These are phyloP conservation scores for Fusarium sp. DNA, from an alignment of 2,329 filamentous ascomycete genomes.

Conservation along the genomic window DNA sequence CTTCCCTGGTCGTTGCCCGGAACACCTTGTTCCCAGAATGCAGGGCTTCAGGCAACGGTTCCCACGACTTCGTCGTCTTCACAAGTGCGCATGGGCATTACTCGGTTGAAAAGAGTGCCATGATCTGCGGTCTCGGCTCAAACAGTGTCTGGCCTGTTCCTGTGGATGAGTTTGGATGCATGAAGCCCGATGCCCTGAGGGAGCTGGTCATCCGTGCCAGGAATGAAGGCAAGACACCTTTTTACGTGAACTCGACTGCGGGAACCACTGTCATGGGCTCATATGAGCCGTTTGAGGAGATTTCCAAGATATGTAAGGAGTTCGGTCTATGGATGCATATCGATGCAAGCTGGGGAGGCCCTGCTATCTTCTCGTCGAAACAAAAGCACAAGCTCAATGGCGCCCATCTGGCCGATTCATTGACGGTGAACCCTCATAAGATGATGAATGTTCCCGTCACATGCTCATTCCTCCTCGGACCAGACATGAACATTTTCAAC, in stretches of 20 bases:
- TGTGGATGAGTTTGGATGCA: slow-evolving; percentile 77
- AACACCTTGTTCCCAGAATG: slow-evolving; percentile 86
- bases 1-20: slow-evolving; percentile 86
- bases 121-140: slow-evolving; percentile 86
- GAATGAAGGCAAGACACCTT: slow-evolving; percentile 78
- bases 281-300: slow-evolving; percentile 81
- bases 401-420: slow-evolving; percentile 78
- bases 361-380: slow-evolving; percentile 78
- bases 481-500: slow-evolving; percentile 82
- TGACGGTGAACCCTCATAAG: slow-evolving; percentile 95
- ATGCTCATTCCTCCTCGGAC: slow-evolving; percentile 87
- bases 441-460: slow-evolving; percentile 94
- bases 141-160: slow-evolving; percentile 78
- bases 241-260: slow-evolving; percentile 96
- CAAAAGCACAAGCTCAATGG: slow-evolving; percentile 76
- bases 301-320: slow-evolving; percentile 76
- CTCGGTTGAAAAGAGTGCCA: slow-evolving; percentile 93
- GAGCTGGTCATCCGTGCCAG: slow-evolving; percentile 71
- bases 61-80: slow-evolving; percentile 80
- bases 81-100: slow-evolving; percentile 94
- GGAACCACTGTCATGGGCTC: slow-evolving; percentile 94
- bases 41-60: slow-evolving; percentile 77
- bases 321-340: slow-evolving; percentile 91
- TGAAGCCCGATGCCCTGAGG: slow-evolving; percentile 75
- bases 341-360: slow-evolving; percentile 91